These are phyloP conservation scores for Penicillium sp. DNA, from an alignment of 2,329 filamentous ascomycete species.

Conservation along the genomic window DNA sequence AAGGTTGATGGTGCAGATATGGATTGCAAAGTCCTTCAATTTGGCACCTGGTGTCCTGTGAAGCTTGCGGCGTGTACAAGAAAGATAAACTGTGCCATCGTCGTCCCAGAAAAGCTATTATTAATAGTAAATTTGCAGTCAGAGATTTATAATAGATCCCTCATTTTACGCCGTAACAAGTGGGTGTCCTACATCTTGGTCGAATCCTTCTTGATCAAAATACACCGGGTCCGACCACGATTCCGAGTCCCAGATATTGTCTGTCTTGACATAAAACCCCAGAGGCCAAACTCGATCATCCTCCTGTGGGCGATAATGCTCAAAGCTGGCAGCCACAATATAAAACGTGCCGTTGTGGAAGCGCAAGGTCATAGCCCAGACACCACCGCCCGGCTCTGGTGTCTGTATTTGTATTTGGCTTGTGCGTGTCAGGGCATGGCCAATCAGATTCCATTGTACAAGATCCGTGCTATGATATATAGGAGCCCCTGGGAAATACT, in stretches of 20 bases:
- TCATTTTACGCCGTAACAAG: not conserved
- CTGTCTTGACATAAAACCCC: slow-evolving; percentile 4
- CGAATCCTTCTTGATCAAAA: slow-evolving; percentile 19
- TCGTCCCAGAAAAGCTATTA: slow-evolving; percentile 51
- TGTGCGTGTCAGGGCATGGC: slow-evolving; percentile 14
- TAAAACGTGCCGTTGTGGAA: slow-evolving; percentile 40
- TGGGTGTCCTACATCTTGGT: slow-evolving; percentile 45
- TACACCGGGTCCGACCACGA: slow-evolving; percentile 10
- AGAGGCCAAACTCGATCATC: slow-evolving; percentile 7
- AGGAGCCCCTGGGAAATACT: slow-evolving; percentile 44
- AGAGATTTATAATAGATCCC: not conserved
- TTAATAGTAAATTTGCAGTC: not conserved
- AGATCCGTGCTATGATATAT: slow-evolving; percentile 45
- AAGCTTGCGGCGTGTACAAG: slow-evolving; percentile 34
- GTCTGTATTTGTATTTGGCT: slow-evolving; percentile 32
- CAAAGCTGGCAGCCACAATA: slow-evolving; percentile 31
- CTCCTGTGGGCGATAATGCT: slow-evolving; percentile 1
- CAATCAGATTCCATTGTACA: slow-evolving; percentile 37
- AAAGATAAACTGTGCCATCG: slow-evolving; percentile 49
- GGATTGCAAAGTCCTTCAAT: slow-evolving; percentile 49
- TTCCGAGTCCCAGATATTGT: slow-evolving; percentile 8
- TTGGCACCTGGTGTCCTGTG: slow-evolving; percentile 35
- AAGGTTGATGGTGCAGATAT: slow-evolving; percentile 34
- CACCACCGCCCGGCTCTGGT: slow-evolving; percentile 34
- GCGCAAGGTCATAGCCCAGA: slow-evolving; percentile 41